These are phyloP conservation scores for Blastomyces gilchristii DNA, from an alignment of 2,329 filamentous ascomycete species.

Conservation along the genomic window DNA sequence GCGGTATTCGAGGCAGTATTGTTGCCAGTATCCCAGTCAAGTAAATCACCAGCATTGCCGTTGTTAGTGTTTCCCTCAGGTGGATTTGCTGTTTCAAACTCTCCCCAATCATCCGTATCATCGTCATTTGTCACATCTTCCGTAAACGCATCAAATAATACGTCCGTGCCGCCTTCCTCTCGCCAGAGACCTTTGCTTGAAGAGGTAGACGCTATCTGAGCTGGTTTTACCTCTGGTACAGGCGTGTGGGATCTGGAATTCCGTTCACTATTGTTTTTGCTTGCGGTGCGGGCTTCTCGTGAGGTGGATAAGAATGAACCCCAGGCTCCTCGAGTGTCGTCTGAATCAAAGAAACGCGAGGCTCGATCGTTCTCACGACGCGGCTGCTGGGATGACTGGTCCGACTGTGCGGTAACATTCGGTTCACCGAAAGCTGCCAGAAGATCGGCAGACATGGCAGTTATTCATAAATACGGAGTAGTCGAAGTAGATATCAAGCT, in stretches of 20 bases:
- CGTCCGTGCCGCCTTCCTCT: slow-evolving; percentile 28
- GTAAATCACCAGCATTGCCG: slow-evolving; percentile 5
- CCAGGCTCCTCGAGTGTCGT: neutral
- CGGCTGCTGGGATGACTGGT: neutral
- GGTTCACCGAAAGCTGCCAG: slow-evolving; percentile 40
- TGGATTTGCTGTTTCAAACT: slow-evolving; percentile 32
- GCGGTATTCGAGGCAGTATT: neutral
- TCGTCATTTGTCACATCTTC: slow-evolving; percentile 23
- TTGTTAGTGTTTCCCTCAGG: slow-evolving; percentile 11
- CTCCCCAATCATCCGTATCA: slow-evolving; percentile 37
- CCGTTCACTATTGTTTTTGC: neutral
- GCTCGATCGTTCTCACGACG: neutral
- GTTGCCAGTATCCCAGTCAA: slow-evolving; percentile 4
- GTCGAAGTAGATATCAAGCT: neutral
- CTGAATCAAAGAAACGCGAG: neutral
- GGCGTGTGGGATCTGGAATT: neutral
- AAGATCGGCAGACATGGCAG: slow-evolving; percentile 44
- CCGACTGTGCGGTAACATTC: neutral
- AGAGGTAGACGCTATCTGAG: neutral
- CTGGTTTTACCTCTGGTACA: neutral
- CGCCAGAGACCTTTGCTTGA: neutral
- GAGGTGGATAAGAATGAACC: slow-evolving; percentile 3
- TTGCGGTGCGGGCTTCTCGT: neutral
- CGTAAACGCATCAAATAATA: slow-evolving; percentile 53
- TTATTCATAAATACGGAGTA: neutral